Conservation (phyloP, 179 eudicot species). For the Beta lomatogona region DNA sequence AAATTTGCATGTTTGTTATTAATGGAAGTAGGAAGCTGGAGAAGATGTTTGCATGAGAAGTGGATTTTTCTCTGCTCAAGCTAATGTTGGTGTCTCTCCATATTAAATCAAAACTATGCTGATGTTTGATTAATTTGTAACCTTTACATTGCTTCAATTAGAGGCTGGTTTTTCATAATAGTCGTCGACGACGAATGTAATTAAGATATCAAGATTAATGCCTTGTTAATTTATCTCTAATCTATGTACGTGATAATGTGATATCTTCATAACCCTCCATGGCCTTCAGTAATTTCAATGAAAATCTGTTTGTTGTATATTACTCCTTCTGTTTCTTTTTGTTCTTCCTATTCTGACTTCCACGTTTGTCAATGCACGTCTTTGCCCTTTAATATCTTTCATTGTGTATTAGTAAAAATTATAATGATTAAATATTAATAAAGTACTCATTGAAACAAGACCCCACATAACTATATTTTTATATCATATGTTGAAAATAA, state of each 20-base stretch:
- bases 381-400: too few species aligned
- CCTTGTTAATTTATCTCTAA: not conserved
- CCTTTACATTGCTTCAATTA: not conserved
- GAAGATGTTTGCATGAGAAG: conserved; percentile 42
- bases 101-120: conserved; percentile 19
- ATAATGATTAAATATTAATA: too few species aligned
- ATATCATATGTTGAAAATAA: too few species aligned
- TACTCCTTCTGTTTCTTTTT: too few species aligned
- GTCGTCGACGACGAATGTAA: conserved; percentile 11
- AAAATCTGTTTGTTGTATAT: conserved; percentile 9
- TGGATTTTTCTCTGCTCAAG: conserved; percentile 35
- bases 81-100: conserved; percentile 45
- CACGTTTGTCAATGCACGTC: too few species aligned
- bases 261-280: conserved; percentile 6
- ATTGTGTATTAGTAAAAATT: too few species aligned
- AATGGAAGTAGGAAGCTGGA: conserved; percentile 37
- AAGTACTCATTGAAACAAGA: too few species aligned
- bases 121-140: not conserved
- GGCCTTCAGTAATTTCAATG: not conserved
- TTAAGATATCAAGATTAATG: conserved; percentile 5
- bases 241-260: not conserved
- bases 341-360: too few species aligned
- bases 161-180: not conserved
- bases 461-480: too few species aligned
- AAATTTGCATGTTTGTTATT: not conserved